These are phyloP conservation scores for Xerocomellus chrysenteron DNA, from an alignment of 768 basidiomycete genomes.

Conservation along the genomic window DNA sequence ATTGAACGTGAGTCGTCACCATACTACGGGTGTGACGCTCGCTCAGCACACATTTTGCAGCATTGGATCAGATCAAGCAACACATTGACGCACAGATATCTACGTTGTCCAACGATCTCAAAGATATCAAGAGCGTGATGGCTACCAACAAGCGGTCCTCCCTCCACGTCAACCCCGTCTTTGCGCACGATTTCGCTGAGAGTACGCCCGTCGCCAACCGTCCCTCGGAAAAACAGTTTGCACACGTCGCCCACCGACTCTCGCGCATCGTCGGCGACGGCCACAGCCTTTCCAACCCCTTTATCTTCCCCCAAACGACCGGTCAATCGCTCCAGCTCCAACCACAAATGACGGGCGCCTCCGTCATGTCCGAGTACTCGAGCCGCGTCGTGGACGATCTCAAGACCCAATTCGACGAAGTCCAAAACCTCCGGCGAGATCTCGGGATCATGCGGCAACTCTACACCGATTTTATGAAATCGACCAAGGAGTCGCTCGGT, in stretches of 20 bases:
- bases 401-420: constrained; percentile 91
- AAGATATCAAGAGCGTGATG: constrained; percentile 77
- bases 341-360: constrained; percentile 75
- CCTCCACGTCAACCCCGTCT: constrained; percentile 44
- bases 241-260: constrained; percentile 66
- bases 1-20: constrained; percentile 81
- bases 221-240: constrained; percentile 77
- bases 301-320: constrained; percentile 60
- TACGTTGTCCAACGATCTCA: constrained; percentile 80
- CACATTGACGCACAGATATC: constrained; percentile 95
- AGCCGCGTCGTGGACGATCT: constrained; percentile 75
- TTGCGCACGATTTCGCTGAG: constrained; percentile 58
- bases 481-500: constrained; percentile 83
- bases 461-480: constrained; percentile 90
- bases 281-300: constrained; percentile 34
- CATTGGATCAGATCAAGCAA: constrained; percentile 97
- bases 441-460: constrained; percentile 92
- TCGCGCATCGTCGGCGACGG: constrained; percentile 62
- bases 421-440: constrained; percentile 91
- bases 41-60: constrained; percentile 41
- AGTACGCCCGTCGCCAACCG: constrained; percentile 62
- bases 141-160: constrained; percentile 54
- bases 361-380: constrained; percentile 69
- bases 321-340: constrained; percentile 58
- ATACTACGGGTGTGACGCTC: constrained; percentile 1